phyloP scores from a whole-genome alignment of 371 early-diverging fungal genomes.

The Rhizopus sp. region DNA sequence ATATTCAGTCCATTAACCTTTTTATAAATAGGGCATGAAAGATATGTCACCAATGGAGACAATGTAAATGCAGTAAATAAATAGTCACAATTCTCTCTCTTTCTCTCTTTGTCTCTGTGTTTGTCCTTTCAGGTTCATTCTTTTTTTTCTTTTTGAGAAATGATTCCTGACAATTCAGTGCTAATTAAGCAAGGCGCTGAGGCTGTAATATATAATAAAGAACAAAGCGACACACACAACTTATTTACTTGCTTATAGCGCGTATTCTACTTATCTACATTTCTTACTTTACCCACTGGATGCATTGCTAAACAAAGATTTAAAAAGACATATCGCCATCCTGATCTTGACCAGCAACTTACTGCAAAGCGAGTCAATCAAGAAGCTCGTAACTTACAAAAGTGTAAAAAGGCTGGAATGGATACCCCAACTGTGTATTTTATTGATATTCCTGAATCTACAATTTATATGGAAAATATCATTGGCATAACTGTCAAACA shows the following conservation, averaged over 20 bases:
- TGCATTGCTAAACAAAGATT: constrained; percentile 77
- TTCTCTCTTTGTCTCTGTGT: too few species aligned
- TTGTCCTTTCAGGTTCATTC: background rate
- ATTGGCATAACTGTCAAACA: constrained; percentile 77
- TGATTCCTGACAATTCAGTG: constrained; percentile 20
- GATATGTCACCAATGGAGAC: constrained; percentile 19
- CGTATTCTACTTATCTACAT: constrained; percentile 23
- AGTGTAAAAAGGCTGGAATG: constrained; percentile 73
- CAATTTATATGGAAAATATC: constrained; percentile 89
- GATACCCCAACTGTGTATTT: constrained; percentile 84
- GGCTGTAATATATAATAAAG: constrained; percentile 20
- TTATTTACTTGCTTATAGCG: constrained; percentile 14
- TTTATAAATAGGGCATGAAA: constrained; percentile 11
- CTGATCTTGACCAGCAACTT: constrained; percentile 83
- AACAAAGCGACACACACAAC: too few species aligned
- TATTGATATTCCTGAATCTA: constrained; percentile 66
- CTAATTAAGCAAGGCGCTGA: constrained; percentile 44
- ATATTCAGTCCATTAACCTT: background rate
- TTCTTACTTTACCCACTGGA: constrained; percentile 23
- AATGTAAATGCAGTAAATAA: constrained; percentile 3
- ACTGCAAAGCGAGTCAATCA: constrained; percentile 76
- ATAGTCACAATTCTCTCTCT: constrained; percentile 1
- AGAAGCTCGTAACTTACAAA: constrained; percentile 81
- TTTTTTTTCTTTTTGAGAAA: constrained; percentile 2
- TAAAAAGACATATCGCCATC: constrained; percentile 90